A percentile compares a stretch with the other conserved stretches of the same genome.
Conservation (phyloP, 306 rosid species). For the Quercus suber region DNA sequence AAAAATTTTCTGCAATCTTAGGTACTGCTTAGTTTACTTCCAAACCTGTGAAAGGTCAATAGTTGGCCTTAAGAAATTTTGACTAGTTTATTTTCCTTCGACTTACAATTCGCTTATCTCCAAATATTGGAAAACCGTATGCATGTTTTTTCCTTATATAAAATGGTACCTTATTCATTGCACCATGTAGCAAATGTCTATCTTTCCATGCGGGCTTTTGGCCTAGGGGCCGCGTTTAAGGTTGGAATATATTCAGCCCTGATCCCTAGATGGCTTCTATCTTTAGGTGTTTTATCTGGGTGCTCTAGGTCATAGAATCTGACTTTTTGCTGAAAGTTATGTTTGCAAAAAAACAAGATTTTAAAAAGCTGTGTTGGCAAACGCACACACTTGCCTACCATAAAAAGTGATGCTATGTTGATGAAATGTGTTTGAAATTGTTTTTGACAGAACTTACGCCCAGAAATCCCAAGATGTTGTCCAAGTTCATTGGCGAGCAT, state of each 20-base stretch:
- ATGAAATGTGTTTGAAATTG: not conserved
- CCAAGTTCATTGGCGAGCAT: conserved; percentile 50
- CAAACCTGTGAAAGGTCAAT: not conserved
- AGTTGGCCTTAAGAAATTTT: not conserved
- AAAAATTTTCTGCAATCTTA: not conserved
- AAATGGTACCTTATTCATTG: not conserved
- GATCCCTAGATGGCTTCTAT: not conserved
- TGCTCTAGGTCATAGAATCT: not conserved
- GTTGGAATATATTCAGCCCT: not conserved
- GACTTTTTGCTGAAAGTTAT: not conserved
- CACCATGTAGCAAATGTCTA: not conserved
- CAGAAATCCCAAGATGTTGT: conserved; percentile 81
- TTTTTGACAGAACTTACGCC: conserved; percentile 64
- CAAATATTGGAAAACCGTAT: not conserved
- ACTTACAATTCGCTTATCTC: not conserved
- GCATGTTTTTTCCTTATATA: not conserved
- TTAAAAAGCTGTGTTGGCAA: too few relatives aligned
- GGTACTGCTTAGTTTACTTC: not conserved
- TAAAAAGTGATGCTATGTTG: not conserved
- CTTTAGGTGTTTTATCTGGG: not conserved
- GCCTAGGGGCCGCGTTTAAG: not conserved
- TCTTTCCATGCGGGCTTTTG: not conserved
- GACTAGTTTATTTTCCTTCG: not conserved
- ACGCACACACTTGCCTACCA: not conserved
- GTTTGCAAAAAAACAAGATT: too few relatives aligned